Percentiles rank a stretch among this genome's conserved stretches.
Conservation (phyloP, 73 alveolate genomes). For the Paramecium pentaurelia region DNA sequence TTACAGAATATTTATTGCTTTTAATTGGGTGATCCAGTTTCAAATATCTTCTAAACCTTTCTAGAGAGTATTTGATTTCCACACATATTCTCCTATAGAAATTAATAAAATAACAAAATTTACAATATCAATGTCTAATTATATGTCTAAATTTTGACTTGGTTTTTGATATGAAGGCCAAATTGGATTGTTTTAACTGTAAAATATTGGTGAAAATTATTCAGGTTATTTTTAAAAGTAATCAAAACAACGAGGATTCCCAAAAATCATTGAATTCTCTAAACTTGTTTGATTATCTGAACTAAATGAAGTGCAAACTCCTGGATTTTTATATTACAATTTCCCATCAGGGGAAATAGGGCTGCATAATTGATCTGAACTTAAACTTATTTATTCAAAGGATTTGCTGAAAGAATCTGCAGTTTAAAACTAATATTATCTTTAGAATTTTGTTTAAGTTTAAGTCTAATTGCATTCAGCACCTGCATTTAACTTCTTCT, state of each 20-base stretch:
- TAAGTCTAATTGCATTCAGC: background rate
- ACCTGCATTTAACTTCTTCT: background rate
- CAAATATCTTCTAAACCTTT: background rate
- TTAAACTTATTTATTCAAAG: background rate
- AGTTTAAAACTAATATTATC: background rate
- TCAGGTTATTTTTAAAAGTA: background rate
- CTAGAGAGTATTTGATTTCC: background rate
- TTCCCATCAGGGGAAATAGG: background rate
- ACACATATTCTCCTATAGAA: slow-evolving; percentile 28
- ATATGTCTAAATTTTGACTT: background rate
- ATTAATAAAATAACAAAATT: background rate
- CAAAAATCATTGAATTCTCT: background rate
- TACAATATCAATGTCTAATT: background rate
- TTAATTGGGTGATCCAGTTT: background rate
- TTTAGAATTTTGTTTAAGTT: background rate
- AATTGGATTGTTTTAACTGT: background rate
- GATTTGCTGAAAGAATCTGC: background rate
- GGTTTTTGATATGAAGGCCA: background rate
- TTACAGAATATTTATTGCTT: background rate
- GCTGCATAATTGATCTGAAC: background rate
- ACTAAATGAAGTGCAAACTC: background rate
- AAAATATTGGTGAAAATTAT: background rate
- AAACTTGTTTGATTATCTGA: background rate
- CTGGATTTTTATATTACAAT: background rate
- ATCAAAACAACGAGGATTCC: background rate